These are phyloP conservation scores for Pleodorina starrii DNA, from an alignment of 139 green algal species.

Conservation along the genomic window DNA sequence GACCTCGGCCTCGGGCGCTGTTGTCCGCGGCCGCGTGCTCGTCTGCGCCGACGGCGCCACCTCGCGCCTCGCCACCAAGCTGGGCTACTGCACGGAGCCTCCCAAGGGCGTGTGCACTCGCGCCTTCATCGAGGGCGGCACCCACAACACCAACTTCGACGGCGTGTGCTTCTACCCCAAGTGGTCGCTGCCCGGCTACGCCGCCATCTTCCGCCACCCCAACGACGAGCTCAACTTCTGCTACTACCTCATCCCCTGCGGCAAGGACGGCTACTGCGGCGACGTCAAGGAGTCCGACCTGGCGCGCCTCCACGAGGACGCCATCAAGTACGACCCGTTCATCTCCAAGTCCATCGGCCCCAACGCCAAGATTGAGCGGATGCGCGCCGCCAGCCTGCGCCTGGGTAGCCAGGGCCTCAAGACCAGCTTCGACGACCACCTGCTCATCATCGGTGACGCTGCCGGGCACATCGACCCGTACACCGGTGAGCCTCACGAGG, in stretches of 20 bases:
- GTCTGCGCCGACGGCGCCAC: constrained; percentile 92
- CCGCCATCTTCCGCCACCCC: constrained; percentile 82
- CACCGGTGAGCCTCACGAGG: constrained; percentile 78
- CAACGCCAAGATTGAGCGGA: constrained; percentile 93
- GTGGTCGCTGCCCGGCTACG: constrained; percentile 87
- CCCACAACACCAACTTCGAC: constrained; percentile 95
- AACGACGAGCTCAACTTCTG: constrained; percentile 96
- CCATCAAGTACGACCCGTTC: constrained; percentile 87
- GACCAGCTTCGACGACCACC: constrained; percentile 86
- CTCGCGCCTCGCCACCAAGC: constrained; percentile 86
- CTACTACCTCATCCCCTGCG: constrained; percentile 95
- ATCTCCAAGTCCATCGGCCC: constrained; percentile 82
- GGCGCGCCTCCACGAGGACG: constrained; percentile 88
- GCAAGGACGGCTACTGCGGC: constrained; percentile 79
- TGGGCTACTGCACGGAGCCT: constrained; percentile 92
- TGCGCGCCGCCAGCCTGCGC: constrained; percentile 86
- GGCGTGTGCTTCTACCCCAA: constrained; percentile 85
- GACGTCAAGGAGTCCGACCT: constrained; percentile 86
- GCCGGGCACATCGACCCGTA: constrained; percentile 94
- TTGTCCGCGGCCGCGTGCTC: constrained; percentile 79
- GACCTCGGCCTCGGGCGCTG: constrained; percentile 62
- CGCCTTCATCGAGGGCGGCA: constrained; percentile 88
- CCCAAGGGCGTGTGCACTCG: constrained; percentile 87
- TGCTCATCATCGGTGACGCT: constrained; percentile 92
- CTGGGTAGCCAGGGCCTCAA: constrained; percentile 82